These are phyloP conservation scores for Picea sitchensis DNA, from an alignment of 75 land plant species.

Conservation along the genomic window DNA sequence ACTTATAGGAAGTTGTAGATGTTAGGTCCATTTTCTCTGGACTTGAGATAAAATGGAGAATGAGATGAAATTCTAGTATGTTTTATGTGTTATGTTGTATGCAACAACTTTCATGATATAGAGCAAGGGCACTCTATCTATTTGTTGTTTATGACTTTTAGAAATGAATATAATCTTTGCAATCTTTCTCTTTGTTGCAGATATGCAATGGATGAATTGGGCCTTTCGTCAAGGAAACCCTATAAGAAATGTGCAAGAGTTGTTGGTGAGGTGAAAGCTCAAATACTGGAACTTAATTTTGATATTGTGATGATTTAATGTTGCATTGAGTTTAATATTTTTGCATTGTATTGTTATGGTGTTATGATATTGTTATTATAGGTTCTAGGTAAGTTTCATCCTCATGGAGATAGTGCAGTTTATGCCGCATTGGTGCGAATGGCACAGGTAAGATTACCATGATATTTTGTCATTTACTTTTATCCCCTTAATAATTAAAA, in stretches of 20 bases:
- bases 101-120: neutral
- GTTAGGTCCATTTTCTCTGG: neutral
- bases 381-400: constrained; percentile 99
- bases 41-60: too few species aligned
- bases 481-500: neutral
- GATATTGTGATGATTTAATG: neutral
- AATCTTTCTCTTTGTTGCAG: constrained; percentile 26
- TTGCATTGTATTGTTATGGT: neutral
- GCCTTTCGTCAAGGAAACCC: constrained; percentile 86
- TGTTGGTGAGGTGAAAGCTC: constrained; percentile 85
- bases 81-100: neutral
- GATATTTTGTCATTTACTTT: neutral
- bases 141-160: neutral
- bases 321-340: neutral
- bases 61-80: too few species aligned
- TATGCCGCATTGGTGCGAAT: constrained; percentile 95
- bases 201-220: constrained; percentile 97
- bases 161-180: neutral
- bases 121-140: neutral
- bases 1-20: neutral
- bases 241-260: constrained; percentile 97
- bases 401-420: constrained; percentile 96
- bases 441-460: constrained; percentile 81
- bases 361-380: constrained; percentile 16
- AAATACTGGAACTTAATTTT: neutral